Base-by-base conservation (phyloP, 371 early-diverging fungal species). In the Umbelopsis sp. region DNA sequence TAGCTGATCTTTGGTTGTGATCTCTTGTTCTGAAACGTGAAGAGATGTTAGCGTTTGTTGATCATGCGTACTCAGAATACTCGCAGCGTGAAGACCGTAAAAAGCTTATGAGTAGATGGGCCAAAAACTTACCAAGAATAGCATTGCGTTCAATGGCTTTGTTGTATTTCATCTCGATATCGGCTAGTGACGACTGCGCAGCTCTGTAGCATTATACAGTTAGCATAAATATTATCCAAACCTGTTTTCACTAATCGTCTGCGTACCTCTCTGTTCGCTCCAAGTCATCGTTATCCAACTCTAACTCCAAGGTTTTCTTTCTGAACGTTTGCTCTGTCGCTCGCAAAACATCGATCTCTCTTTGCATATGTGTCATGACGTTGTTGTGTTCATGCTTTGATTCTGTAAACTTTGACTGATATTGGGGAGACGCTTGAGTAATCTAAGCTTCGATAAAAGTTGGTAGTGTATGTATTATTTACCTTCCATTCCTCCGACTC, bases 401-500 rank as follows among this genome's bases (percentile, higher is more conserved):
- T 14, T 78, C 68, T 25, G 81, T 80, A 22, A 71, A 83, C 72
- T 83, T 83, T 22, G 77, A 57, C 83, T 83, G 57, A 9, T 38
- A 65, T 12, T 44, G 32, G 37, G 16, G 37, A 37, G 38, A 41
- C 29, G 14, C 25, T 53, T 32, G 29, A 50, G 4, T 45, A 38
- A 16, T 44, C 16, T n/a, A 14, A n/a, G 16, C 12, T 8, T 16
- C 14, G 3, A 7, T 52, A 35, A n/a, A 11, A 29, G 29, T 35
- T 10, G 3, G 18, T 14, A 37, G 41, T 32, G 1, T 14, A 11
- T 14, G 50, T 0, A 63, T 24, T 38, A n/a, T 22, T 78, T 74
- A 88, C 90, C 87, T 92, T 92, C 87, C 92, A 90, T 16, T 91
- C 88, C 14, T 90, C 91, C 18, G 89, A 79, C 63, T 93, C 92